A percentile compares a stretch with the other conserved stretches of the same genome.
Conservation (phyloP, 1,139 yeast species). For the Yamadazyma taylorii region DNA sequence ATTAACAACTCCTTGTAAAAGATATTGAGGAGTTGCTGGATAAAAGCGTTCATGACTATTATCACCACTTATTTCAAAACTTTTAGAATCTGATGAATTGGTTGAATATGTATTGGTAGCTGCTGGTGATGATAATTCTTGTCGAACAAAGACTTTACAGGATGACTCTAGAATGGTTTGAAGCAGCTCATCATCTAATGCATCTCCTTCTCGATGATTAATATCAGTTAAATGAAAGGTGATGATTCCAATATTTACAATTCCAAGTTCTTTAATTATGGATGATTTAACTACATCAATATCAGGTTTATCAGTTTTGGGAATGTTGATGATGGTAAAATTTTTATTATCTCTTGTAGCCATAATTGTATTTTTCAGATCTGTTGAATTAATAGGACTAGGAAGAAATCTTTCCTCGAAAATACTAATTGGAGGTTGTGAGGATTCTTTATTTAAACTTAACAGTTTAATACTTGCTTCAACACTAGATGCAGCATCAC, state of each 20-base stretch:
- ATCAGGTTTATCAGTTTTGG: slow-evolving; percentile 8
- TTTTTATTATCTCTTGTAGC: slow-evolving; percentile 59
- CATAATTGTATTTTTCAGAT: slow-evolving; percentile 34
- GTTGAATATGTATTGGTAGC: slow-evolving; percentile 39
- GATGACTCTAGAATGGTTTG: slow-evolving; percentile 31
- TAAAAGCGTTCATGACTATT: slow-evolving; percentile 42
- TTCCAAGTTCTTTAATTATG: slow-evolving; percentile 41
- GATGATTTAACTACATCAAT: slow-evolving; percentile 28
- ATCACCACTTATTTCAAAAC: slow-evolving; percentile 45
- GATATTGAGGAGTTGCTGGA: slow-evolving; percentile 63
- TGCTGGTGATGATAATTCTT: slow-evolving; percentile 36
- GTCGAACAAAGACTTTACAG: slow-evolving; percentile 46
- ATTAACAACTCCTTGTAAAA: slow-evolving; percentile 35
- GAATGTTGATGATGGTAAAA: slow-evolving; percentile 25
- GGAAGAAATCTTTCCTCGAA: slow-evolving; percentile 36
- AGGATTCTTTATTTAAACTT: slow-evolving; percentile 7
- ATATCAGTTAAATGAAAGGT: slow-evolving; percentile 73
- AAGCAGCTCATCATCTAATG: slow-evolving; percentile 49
- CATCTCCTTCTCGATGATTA: slow-evolving; percentile 61
- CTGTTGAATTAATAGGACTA: slow-evolving; percentile 12
- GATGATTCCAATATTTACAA: slow-evolving; percentile 40
- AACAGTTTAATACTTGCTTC: slow-evolving; percentile 11
- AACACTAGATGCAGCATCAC: slow-evolving; percentile 7
- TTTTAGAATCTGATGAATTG: slow-evolving; percentile 49
- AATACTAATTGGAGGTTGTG: slow-evolving; percentile 1